These are phyloP conservation scores for Aspergillus funiculosus DNA, from an alignment of 495 filamentous ascomycete species.

Conservation along the genomic window DNA sequence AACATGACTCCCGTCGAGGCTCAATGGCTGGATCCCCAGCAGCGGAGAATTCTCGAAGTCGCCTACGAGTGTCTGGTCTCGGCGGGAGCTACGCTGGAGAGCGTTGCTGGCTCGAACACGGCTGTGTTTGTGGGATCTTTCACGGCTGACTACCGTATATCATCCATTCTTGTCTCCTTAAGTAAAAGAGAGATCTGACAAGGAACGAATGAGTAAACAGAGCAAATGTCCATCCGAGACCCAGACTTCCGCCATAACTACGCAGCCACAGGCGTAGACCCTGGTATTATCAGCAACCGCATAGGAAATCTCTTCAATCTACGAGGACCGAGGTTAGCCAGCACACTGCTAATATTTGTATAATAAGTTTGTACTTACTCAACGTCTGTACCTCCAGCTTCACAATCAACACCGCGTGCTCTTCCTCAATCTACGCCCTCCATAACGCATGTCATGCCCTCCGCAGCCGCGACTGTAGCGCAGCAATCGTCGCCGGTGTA, in stretches of 20 bases:
- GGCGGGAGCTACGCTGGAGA: constrained; percentile 3
- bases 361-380: no score
- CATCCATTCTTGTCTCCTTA: no score
- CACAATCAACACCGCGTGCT: constrained; percentile 36
- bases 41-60: constrained; percentile 48
- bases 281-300: constrained; percentile 25
- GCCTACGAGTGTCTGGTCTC: constrained; percentile 40
- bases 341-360: no score
- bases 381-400: no score
- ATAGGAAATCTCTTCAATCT: constrained; percentile 36
- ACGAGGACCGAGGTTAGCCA: no score
- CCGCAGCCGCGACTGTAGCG: constrained; percentile 24
- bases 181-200: no score
- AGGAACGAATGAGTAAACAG: no score
- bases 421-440: constrained; percentile 28
- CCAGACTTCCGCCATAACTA: constrained; percentile 12
- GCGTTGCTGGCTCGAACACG: constrained; percentile 6
- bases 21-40: constrained; percentile 35
- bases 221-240: constrained; percentile 16
- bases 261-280: constrained; percentile 7
- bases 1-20: constrained; percentile 11
- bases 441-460: constrained; percentile 26
- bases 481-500: constrained; percentile 37
- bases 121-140: constrained; percentile 19
- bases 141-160: constrained; percentile 19